These are phyloP conservation scores for Colletotrichum viniferum DNA, from an alignment of 2,329 filamentous ascomycete genomes.

Conservation along the genomic window DNA sequence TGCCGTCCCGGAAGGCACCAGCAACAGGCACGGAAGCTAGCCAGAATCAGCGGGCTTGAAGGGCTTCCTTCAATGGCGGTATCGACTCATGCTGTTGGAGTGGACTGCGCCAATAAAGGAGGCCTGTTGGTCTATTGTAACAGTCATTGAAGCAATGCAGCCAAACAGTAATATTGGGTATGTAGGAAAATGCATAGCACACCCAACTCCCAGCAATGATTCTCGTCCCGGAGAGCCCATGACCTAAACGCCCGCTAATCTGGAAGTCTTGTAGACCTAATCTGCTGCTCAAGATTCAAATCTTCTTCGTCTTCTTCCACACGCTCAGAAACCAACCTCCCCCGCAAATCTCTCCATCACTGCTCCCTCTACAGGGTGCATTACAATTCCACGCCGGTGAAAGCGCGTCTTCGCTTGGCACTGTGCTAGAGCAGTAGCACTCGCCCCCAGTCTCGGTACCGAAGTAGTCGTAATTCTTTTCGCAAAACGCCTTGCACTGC, in stretches of 20 bases:
- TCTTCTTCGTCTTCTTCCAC: background rate
- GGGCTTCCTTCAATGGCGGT: background rate
- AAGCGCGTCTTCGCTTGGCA: background rate
- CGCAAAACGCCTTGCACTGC: background rate
- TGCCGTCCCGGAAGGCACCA: background rate
- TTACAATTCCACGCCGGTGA: background rate
- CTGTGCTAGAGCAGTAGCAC: background rate
- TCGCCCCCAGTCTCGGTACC: background rate
- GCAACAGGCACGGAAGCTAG: background rate
- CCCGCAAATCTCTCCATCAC: background rate
- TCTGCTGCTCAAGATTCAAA: accelerated
- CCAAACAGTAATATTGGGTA: background rate
- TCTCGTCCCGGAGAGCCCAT: background rate
- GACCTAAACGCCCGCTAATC: background rate
- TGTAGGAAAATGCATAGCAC: background rate
- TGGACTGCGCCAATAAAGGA: background rate
- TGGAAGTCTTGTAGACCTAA: background rate
- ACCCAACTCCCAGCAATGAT: background rate
- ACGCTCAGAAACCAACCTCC: background rate
- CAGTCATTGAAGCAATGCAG: background rate
- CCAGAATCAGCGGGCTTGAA: background rate
- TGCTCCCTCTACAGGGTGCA: background rate
- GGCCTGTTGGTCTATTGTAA: background rate
- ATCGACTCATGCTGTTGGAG: accelerated
- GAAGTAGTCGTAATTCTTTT: background rate